These are phyloP conservation scores for Mariannaea elegans DNA, from an alignment of 2,329 filamentous ascomycete species.

Conservation along the genomic window DNA sequence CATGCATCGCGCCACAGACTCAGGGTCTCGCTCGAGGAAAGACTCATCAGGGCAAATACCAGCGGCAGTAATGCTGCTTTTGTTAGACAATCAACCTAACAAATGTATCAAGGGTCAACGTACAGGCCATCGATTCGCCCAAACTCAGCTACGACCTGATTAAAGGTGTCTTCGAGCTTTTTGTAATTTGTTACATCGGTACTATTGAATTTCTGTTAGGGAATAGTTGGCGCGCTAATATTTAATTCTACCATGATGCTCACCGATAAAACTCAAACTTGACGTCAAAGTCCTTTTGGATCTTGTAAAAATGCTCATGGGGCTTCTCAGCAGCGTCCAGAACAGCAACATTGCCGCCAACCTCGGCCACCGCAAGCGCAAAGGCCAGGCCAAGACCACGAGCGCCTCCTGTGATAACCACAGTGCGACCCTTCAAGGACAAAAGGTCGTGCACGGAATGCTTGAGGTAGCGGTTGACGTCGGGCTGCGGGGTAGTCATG, in stretches of 20 bases:
- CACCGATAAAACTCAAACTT: slow-evolving; percentile 24
- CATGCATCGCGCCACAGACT: slow-evolving; percentile 36
- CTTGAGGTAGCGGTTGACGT: slow-evolving; percentile 20
- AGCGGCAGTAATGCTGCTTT: slow-evolving; percentile 37
- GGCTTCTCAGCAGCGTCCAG: slow-evolving; percentile 29
- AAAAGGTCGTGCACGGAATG: slow-evolving; percentile 23
- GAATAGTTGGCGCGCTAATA: too few species aligned
- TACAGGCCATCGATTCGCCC: slow-evolving; percentile 27
- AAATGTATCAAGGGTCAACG: neutral
- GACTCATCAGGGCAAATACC: slow-evolving; percentile 41
- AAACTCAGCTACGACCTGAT: slow-evolving; percentile 20
- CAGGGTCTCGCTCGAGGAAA: slow-evolving; percentile 38
- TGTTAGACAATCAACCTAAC: neutral
- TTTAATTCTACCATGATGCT: neutral
- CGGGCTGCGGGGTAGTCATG: slow-evolving; percentile 11
- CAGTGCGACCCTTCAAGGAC: slow-evolving; percentile 21
- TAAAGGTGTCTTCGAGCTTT: slow-evolving; percentile 18
- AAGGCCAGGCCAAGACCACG: slow-evolving; percentile 25
- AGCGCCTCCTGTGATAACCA: slow-evolving; percentile 24
- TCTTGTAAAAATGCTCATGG: slow-evolving; percentile 26
- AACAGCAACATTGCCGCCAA: slow-evolving; percentile 24
- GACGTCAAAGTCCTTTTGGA: slow-evolving; percentile 18
- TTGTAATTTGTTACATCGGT: slow-evolving; percentile 25
- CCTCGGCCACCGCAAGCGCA: slow-evolving; percentile 23
- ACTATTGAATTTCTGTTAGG: neutral